These are phyloP conservation scores for Boletus reticuloceps DNA, from an alignment of 768 basidiomycete genomes.

Conservation along the genomic window DNA sequence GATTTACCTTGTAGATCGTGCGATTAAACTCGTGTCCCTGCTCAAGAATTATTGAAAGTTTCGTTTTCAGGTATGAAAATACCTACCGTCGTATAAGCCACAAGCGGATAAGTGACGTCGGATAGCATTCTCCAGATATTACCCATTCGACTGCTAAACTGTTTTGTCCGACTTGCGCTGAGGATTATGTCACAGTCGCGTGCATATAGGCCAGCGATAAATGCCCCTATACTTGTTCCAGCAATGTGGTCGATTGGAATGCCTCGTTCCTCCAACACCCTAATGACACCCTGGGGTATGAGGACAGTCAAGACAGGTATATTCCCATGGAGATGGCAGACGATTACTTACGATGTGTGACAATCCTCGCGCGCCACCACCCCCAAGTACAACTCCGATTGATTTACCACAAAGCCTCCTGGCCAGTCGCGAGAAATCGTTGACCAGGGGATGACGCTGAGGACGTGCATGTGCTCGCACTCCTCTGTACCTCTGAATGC, in stretches of 20 bases:
- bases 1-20: constrained; percentile 79
- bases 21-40: constrained; percentile 96
- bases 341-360: constrained; percentile 57
- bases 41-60: constrained; percentile 1
- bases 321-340: constrained; percentile 7
- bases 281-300: constrained; percentile 73
- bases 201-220: constrained; percentile 94
- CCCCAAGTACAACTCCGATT: constrained; percentile 92
- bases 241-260: constrained; percentile 95
- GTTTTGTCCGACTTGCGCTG: constrained; percentile 81
- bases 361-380: constrained; percentile 94
- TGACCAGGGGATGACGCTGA: constrained; percentile 76
- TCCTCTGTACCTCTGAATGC: constrained; percentile 85
- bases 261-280: constrained; percentile 86
- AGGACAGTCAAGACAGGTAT: constrained; percentile 3
- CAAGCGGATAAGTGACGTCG: constrained; percentile 81
- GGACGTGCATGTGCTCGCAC: constrained; percentile 58
- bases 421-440: constrained; percentile 91
- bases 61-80: constrained; percentile 1
- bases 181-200: constrained; percentile 90
- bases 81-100: constrained; percentile 70
- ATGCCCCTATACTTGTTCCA: constrained; percentile 90
- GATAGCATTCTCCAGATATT: constrained; percentile 93
- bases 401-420: constrained; percentile 89
- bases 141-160: constrained; percentile 88